These are phyloP conservation scores for Ramaria sp. DNA, from an alignment of 768 basidiomycete species.

Conservation along the genomic window DNA sequence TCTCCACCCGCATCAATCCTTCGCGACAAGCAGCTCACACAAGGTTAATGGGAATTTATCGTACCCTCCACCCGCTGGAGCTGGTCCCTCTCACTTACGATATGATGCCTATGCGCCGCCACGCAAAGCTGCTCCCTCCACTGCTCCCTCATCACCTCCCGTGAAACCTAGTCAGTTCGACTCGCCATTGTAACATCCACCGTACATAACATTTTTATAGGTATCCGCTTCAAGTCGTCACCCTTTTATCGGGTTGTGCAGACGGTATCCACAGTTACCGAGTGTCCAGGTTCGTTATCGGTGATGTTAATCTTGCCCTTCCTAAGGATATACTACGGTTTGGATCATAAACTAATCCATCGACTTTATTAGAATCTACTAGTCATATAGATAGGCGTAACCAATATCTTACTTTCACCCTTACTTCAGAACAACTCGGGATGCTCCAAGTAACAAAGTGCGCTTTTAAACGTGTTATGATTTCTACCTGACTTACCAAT, in stretches of 20 bases:
- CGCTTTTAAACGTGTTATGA: slow-evolving; percentile 14
- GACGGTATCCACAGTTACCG: slow-evolving; percentile 47
- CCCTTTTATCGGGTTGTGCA: slow-evolving; percentile 69
- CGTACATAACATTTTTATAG: slow-evolving; percentile 25
- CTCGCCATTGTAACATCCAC: neutral
- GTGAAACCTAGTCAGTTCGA: slow-evolving; percentile 8
- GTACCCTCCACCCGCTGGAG: neutral
- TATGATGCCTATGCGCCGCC: slow-evolving; percentile 63
- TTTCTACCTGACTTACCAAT: neutral
- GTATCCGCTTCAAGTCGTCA: slow-evolving; percentile 66
- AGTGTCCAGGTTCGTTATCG: slow-evolving; percentile 60
- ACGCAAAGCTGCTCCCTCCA: slow-evolving; percentile 23
- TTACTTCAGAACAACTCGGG: slow-evolving; percentile 50
- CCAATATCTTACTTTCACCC: slow-evolving; percentile 47
- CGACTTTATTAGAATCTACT: slow-evolving; percentile 50
- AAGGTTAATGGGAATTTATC: neutral
- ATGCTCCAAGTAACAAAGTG: slow-evolving; percentile 53
- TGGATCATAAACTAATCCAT: neutral
- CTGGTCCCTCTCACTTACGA: slow-evolving; percentile 19
- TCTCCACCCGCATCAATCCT: neutral
- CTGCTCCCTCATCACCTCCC: slow-evolving; percentile 1
- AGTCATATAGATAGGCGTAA: slow-evolving; percentile 69
- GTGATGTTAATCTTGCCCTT: too few species aligned
- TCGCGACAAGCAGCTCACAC: neutral
- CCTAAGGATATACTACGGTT: too few species aligned